Evolutionary conservation across 768 basidiomycete genomes (phyloP).

Genomic region (Podaxis sp.): DNA sequence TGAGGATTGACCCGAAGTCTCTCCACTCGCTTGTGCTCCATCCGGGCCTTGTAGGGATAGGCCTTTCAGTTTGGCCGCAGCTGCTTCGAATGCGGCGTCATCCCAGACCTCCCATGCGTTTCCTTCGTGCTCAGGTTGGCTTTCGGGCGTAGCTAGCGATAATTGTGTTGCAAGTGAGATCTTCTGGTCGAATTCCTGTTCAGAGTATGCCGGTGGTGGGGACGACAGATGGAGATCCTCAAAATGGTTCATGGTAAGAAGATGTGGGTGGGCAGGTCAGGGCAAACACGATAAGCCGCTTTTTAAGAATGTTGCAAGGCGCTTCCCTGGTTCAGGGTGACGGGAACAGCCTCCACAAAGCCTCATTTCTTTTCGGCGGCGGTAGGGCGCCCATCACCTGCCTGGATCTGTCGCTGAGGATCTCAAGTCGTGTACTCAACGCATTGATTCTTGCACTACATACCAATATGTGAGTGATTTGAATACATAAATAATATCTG

Average conservation of each 20-base stretch:
- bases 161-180: constrained; percentile 38
- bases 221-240: constrained; percentile 21
- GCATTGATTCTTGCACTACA: neutral
- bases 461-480: neutral
- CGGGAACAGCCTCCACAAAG: constrained; percentile 8
- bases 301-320: neutral
- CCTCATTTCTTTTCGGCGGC: neutral
- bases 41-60: neutral
- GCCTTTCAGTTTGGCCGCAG: constrained; percentile 3
- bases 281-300: neutral
- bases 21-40: neutral
- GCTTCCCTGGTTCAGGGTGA: neutral
- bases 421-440: neutral
- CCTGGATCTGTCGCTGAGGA: neutral
- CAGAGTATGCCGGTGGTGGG: constrained; percentile 48
- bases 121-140: constrained; percentile 23
- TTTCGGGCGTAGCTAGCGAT: constrained; percentile 34
- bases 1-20: neutral
- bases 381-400: neutral
- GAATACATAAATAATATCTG: neutral
- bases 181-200: constrained; percentile 57
- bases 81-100: constrained; percentile 25
- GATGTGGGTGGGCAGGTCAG: neutral
- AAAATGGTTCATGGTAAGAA: constrained; percentile 12
- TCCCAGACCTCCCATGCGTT: constrained; percentile 55